Conservation (phyloP, 2,329 filamentous ascomycete genomes). For the Ophiocordyceps camponoti-rufipedis region DNA sequence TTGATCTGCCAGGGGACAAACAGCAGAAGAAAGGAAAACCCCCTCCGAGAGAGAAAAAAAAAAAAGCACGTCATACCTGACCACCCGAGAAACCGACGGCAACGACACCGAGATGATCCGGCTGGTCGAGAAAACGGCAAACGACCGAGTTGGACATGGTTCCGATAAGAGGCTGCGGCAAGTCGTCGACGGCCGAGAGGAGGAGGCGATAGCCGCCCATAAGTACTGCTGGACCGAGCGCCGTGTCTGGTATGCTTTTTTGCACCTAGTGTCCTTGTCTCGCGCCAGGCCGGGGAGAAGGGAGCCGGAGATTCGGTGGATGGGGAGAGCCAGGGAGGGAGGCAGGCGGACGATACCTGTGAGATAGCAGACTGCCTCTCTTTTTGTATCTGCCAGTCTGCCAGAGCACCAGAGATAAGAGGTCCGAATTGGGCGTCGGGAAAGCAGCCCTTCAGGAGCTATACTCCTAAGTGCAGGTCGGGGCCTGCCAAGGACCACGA, state of each 20-base stretch:
- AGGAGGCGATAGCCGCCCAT: background rate
- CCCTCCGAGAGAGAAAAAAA: background rate
- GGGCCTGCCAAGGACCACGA: background rate
- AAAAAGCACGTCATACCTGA: conserved; percentile 43
- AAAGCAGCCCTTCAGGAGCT: conserved; percentile 2
- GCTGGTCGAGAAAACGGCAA: conserved; percentile 62
- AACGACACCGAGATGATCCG: conserved; percentile 72
- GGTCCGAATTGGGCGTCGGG: background rate
- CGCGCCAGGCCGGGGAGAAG: background rate
- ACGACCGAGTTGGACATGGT: conserved; percentile 33
- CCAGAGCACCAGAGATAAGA: background rate
- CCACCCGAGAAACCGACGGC: conserved; percentile 94
- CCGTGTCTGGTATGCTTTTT: background rate
- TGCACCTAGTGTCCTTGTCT: background rate
- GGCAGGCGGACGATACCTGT: background rate
- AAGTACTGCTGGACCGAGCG: background rate
- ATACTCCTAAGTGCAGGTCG: conserved; percentile 8
- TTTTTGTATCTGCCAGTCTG: background rate
- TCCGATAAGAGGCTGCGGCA: background rate
- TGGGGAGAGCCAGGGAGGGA: background rate
- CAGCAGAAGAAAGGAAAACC: background rate
- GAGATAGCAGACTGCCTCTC: background rate
- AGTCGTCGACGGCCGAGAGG: background rate
- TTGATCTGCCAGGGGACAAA: too few species aligned
- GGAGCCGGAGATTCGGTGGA: background rate